Conservation (phyloP, 2,329 filamentous ascomycete species). For the Endoconidiophora laricicola region DNA sequence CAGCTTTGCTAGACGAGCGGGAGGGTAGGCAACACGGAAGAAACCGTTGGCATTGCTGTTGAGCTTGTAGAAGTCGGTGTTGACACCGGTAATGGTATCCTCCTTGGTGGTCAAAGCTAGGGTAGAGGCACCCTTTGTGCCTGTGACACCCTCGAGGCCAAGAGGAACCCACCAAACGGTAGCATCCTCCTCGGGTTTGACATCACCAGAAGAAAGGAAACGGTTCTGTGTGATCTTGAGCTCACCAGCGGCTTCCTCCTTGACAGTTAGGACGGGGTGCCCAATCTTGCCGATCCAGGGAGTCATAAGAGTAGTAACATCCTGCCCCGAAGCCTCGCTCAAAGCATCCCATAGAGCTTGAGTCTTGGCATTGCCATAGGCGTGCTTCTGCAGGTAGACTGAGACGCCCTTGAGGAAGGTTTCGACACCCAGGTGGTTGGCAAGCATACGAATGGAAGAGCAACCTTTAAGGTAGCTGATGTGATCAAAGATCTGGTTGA, state of each 20-base stretch:
- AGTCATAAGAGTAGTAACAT: constrained; percentile 77
- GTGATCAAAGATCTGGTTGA: constrained; percentile 94
- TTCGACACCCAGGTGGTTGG: constrained; percentile 71
- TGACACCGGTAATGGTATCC: constrained; percentile 57
- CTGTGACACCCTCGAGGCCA: constrained; percentile 59
- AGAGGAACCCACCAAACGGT: constrained; percentile 95
- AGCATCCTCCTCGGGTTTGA: constrained; percentile 75
- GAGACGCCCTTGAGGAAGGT: constrained; percentile 83
- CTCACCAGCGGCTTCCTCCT: constrained; percentile 68
- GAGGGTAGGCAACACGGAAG: constrained; percentile 85
- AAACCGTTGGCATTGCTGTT: constrained; percentile 79
- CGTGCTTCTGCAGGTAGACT: constrained; percentile 73
- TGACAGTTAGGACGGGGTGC: constrained; percentile 75
- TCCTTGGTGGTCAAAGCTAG: constrained; percentile 60
- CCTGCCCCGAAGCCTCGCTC: constrained; percentile 70
- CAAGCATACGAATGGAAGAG: constrained; percentile 92
- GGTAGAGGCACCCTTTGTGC: constrained; percentile 43
- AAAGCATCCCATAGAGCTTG: constrained; percentile 82
- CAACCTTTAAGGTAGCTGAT: constrained; percentile 96
- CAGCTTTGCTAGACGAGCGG: constrained; percentile 65
- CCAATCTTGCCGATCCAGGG: constrained; percentile 94
- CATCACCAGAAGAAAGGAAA: constrained; percentile 83
- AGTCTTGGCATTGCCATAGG: constrained; percentile 81
- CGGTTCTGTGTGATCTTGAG: constrained; percentile 72
- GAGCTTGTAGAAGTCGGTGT: constrained; percentile 78